Base-by-base conservation (phyloP, 306 rosid genomes). In the Urtica urens region DNA sequence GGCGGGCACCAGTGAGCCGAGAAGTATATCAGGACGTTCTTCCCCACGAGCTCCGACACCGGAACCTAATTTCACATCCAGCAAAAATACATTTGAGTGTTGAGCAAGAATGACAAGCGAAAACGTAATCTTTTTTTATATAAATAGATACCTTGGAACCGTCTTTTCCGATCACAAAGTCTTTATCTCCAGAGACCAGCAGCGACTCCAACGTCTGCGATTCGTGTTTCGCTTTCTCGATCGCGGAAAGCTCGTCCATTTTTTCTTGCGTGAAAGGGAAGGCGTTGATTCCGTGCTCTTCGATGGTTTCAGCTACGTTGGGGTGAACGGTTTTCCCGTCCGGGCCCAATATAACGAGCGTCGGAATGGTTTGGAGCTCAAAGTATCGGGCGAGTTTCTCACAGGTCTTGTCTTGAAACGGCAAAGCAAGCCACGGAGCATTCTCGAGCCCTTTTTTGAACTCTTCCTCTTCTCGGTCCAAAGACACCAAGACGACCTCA, bases 1-100 rank as follows among this genome's bases (percentile, higher is more conserved):
- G 87, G 86, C 29, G 82, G 79, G 56, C 93, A 78, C 93, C 94
- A 80, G 8, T 80, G 83, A 8, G 87, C 96, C 29, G 94, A 87
- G 78, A 87, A 87, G 65, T 83, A 87, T 15, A 87, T 75, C 28
- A 87, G 76, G 51, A 87, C 59, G 33, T 24, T 78, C 74, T 75
- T 80, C 47, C 94, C 93, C 47, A 66, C 68, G 17, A 87, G 64
- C 46, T 73, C 81, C 10, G 81, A 73, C 39, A 87, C 85, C 0
- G 60, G 83, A 46, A 83, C 47, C 96, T 83, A 71, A 55, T n/a
- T n/a, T n/a, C n/a, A 5, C 38, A 30, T 16, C 30, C 16, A 22
- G 14, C 52, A 6, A n/a, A 22, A 20, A 63, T 8, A 24, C 26
- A 48, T 5, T 19, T 15, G 30, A 13, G 44, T 38, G 24, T 39